phyloP scores from a whole-genome alignment of 345 rosid species.

The Arabidopsis arenosa region DNA sequence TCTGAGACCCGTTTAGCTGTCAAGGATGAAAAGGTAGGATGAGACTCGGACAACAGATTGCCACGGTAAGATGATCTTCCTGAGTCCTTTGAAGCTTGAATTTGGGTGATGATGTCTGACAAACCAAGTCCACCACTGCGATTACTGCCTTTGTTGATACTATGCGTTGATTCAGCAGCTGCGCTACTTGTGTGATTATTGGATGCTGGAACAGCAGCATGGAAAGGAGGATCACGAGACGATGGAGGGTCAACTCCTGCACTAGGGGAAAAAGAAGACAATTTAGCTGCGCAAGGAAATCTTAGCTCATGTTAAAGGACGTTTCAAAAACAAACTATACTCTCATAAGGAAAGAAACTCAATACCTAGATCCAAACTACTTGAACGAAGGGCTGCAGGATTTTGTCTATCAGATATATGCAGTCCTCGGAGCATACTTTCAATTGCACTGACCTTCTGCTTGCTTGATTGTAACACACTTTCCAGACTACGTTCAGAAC shows the following conservation, averaged over 20 bases:
- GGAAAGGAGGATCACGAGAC: constrained; percentile 93
- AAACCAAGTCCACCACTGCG: constrained; percentile 86
- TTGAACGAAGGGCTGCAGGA: constrained; percentile 75
- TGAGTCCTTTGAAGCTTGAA: constrained; percentile 96
- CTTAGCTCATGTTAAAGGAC: constrained; percentile 29
- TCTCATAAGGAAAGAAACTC: constrained; percentile 46
- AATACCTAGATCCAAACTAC: constrained; percentile 99
- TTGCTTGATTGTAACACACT: constrained; percentile 96
- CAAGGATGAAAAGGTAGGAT: constrained; percentile 67
- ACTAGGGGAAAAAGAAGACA: constrained; percentile 74
- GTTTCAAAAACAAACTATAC: constrained; percentile 33
- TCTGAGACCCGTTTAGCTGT: constrained; percentile 72
- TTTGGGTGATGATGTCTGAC: constrained; percentile 87
- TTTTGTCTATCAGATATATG: constrained; percentile 86
- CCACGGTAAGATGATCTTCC: constrained; percentile 66
- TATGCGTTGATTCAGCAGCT: constrained; percentile 60
- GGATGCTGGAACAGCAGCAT: constrained; percentile 78
- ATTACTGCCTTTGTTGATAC: constrained; percentile 58
- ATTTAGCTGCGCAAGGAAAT: constrained; percentile 62
- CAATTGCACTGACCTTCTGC: constrained; percentile 98
- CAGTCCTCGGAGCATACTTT: constrained; percentile 97
- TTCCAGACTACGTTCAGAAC: constrained; percentile 89
- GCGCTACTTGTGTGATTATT: constrained; percentile 57
- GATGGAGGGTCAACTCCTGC: constrained; percentile 99
- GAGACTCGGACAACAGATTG: constrained; percentile 61